Base-by-base conservation (phyloP, 495 filamentous ascomycete species). In the Hyaloscypha hepaticicola region DNA sequence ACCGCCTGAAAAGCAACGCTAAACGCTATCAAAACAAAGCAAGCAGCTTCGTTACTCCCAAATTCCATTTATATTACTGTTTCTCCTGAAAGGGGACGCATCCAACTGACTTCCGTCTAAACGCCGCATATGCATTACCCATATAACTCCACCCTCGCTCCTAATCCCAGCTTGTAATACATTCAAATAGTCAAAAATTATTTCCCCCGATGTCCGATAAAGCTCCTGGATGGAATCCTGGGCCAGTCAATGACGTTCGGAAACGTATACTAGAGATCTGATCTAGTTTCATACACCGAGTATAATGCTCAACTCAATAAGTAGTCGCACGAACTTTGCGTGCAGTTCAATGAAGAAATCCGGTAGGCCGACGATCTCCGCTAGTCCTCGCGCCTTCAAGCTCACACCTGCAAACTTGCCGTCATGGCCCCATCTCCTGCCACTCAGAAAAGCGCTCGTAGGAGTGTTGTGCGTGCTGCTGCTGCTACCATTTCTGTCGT, bases 321-420 rank as follows among this genome's bases (percentile, higher is more conserved):
- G 72, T 41, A 96, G 75, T 55, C 83, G 82, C 19, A 93, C 89
- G 73, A 97, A 97, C 38, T 84, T 77, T 26, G 85, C 83, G 76
- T 97, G 93, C 45, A 97, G 75, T 75, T 96, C 87, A 31, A 96
- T 87, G 73, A 97, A 97, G 68, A 97, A 89, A 73, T 92, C 88
- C 27, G 91, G 90, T 61, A 90, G 82, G 29, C 93, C 93, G 19
- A 93, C 88, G 56, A 97, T 85, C 75, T 97, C 93, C 0, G 90
- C 89, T 55, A 97, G 76, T 33, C 90, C 91, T 63, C 90, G 85
- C 25, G 89, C 86, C 65, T 87, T 87, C 58, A 90, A 83, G 49
- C 63, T 74, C 66, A 79, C 80, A 34, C 78, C 84, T 26, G 61
- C 59, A 57, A 63, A 67, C 51, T 77, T 77, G 11, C 87, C 84